Conservation (phyloP, 371 early-diverging fungal genomes). For the Circinella umbellata region DNA sequence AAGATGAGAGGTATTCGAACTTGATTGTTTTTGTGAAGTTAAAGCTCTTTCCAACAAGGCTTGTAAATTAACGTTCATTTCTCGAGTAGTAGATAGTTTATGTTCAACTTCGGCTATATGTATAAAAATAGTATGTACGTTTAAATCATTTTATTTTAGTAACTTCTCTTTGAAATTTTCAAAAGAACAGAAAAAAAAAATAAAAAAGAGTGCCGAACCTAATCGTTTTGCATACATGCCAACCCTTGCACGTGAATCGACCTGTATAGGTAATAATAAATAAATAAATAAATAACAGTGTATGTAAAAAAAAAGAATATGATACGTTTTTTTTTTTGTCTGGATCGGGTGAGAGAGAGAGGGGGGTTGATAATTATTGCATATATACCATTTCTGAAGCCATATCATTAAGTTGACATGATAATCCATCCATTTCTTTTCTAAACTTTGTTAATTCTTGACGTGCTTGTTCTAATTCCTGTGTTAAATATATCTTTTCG, state of each 20-base stretch:
- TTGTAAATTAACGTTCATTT: constrained; percentile 65
- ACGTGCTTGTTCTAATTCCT: constrained; percentile 65
- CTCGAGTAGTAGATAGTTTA: constrained; percentile 63
- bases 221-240: constrained; percentile 65
- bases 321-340: constrained; percentile 10
- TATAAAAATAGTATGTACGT: background rate
- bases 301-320: background rate
- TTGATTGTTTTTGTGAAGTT: constrained; percentile 63
- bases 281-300: background rate
- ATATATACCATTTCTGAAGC: constrained; percentile 62
- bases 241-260: constrained; percentile 61
- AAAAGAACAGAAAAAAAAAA: too few species aligned
- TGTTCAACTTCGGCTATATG: constrained; percentile 64
- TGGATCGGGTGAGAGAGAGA: too few species aligned
- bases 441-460: constrained; percentile 63
- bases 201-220: constrained; percentile 25
- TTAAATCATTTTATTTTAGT: background rate
- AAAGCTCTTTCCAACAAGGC: constrained; percentile 60
- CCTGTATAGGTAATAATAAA: too few species aligned
- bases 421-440: constrained; percentile 66
- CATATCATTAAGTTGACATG: constrained; percentile 70
- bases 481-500: constrained; percentile 57
- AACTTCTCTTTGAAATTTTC: background rate
- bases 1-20: constrained; percentile 63
- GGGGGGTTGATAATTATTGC: too few species aligned